These are phyloP conservation scores for Hericium erinaceus DNA, from an alignment of 768 basidiomycete genomes.

Conservation along the genomic window DNA sequence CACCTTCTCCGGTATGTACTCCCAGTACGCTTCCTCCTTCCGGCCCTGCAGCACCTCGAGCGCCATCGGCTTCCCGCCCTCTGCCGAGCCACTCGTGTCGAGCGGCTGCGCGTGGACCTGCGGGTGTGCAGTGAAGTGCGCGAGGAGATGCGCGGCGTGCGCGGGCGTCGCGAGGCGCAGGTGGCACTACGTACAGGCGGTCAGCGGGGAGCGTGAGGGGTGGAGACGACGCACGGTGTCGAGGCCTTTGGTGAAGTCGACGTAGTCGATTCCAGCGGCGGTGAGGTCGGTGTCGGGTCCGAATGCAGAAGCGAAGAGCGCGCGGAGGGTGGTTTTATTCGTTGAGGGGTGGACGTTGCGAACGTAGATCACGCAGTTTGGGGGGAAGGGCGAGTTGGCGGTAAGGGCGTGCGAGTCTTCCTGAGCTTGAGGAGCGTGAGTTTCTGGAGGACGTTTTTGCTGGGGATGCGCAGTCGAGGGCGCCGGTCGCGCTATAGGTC, in stretches of 20 bases:
- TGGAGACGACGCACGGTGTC: slow-evolving; percentile 46
- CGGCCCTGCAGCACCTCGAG: slow-evolving; percentile 54
- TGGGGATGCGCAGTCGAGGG: not conserved
- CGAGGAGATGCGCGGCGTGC: slow-evolving; percentile 35
- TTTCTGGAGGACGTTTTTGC: not conserved
- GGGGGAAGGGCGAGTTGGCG: slow-evolving; percentile 29
- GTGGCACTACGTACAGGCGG: slow-evolving; percentile 45
- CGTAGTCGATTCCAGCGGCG: slow-evolving; percentile 52
- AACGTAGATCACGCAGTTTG: slow-evolving; percentile 58
- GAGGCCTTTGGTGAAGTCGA: slow-evolving; percentile 74
- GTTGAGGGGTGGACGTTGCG: slow-evolving; percentile 65
- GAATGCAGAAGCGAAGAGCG: slow-evolving; percentile 42
- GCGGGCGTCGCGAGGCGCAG: slow-evolving; percentile 51
- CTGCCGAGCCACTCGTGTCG: slow-evolving; percentile 38
- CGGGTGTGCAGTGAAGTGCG: slow-evolving; percentile 30
- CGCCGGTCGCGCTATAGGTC: not conserved
- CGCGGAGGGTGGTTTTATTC: slow-evolving; percentile 72
- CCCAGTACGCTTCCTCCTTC: slow-evolving; percentile 70
- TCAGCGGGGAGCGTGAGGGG: not conserved
- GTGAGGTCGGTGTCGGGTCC: not conserved
- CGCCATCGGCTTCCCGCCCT: slow-evolving; percentile 24
- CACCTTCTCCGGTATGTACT: slow-evolving; percentile 68
- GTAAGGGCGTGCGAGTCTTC: not conserved
- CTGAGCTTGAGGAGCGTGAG: not conserved
- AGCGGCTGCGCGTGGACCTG: slow-evolving; percentile 41